Conservation (phyloP, 2,329 filamentous ascomycete genomes). For the Dothistroma pini region DNA sequence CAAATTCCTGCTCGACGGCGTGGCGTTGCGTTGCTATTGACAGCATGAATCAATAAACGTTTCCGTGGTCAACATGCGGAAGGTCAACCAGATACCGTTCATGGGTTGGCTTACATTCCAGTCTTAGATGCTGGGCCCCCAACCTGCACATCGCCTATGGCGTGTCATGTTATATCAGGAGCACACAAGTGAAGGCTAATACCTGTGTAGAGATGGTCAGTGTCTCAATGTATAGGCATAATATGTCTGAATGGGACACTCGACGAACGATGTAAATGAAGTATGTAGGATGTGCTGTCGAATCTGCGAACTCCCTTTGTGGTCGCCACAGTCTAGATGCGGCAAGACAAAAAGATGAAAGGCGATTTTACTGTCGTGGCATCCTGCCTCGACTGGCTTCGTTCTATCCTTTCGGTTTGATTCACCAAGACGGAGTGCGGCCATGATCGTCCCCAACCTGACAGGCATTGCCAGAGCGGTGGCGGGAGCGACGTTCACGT, state of each 20-base stretch:
- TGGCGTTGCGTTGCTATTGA: background rate
- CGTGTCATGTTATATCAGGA: background rate
- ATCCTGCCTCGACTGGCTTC: background rate
- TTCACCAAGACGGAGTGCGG: background rate
- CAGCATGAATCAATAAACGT: background rate
- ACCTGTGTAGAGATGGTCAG: background rate
- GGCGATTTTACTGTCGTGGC: background rate
- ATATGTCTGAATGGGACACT: background rate
- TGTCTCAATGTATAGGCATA: background rate
- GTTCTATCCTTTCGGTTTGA: background rate
- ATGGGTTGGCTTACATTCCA: background rate
- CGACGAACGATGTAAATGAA: background rate
- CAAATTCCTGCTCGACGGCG: background rate
- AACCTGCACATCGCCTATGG: background rate
- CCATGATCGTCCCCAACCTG: slow-evolving; percentile 1
- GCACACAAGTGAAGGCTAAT: background rate
- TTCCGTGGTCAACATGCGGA: background rate
- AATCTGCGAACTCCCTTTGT: background rate
- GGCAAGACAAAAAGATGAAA: background rate
- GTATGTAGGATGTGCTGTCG: background rate
- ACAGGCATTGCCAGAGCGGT: background rate
- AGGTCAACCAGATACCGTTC: background rate
- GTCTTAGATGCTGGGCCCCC: background rate
- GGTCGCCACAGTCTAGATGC: background rate
- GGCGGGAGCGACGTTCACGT: background rate